Evolutionary conservation across 2,329 filamentous ascomycete genomes (phyloP), one percentile per base, ranked within the genome.

Genomic region (Rhexocercosporidium sp.): DNA sequence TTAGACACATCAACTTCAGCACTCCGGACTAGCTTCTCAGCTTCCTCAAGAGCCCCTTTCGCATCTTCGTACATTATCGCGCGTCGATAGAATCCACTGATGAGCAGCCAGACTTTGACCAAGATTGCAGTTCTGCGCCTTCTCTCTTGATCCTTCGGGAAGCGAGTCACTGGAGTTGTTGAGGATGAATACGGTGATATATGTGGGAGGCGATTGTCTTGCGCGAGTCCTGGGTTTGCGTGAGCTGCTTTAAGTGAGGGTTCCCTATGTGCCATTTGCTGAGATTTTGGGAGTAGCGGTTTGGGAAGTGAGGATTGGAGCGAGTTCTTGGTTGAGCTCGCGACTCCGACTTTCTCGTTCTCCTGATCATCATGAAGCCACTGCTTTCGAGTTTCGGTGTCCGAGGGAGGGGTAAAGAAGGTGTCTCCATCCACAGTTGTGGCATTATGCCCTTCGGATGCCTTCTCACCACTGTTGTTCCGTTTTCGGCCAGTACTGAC

Each of bases 71-170:
- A 88, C 82, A 96, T 88, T 9, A 86, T 87, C 8, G 95, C 93
- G 62, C 93, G 88, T 31, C 93, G 88, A 77, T 98, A 99, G 71
- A 98, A 90, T 0, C 91, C 91, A 1, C 93, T 91, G 69, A 97
- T 93, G 76, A 96, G 91, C 9, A 97, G 83, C 96, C 96, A 99
- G 37, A 97, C 89, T 71, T 90, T 91, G 22, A 94, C 82, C 18
- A 99, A 77, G 12, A 88, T 81, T 7, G 81, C 80, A 37, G 79
- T 81, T 53, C 85, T 82, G 62, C 84, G 83, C 34, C 81, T 80
- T 70, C 80, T 82, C 69, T 84, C 81, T 71, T 85, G 84, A 11
- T 84, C 84, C 71, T 84, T 84, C 8, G 86, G 79, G 64, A 89
- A 87, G 41, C 86, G 71, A 37, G 72, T 77, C 8, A 68, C 71